These are phyloP conservation scores for Cyclotella sp. DNA, from an alignment of 108 stramenopile species.

Conservation along the genomic window DNA sequence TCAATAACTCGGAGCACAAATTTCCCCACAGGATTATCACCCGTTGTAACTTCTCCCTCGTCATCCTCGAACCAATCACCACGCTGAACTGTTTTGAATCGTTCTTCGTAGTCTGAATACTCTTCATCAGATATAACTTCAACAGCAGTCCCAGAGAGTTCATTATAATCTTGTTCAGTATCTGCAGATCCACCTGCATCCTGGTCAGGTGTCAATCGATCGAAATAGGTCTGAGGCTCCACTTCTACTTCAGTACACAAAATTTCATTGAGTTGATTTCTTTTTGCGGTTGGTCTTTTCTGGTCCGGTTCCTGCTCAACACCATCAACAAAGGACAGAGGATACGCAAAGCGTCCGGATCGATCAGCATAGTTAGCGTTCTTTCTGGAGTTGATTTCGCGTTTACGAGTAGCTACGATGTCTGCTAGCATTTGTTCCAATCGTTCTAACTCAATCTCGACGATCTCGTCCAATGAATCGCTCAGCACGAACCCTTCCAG, in stretches of 20 bases:
- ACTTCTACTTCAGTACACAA: conserved; percentile 46
- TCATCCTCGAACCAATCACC: conserved; percentile 34
- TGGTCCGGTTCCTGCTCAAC: conserved; percentile 8
- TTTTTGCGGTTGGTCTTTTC: conserved; percentile 11
- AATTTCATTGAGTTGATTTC: not conserved
- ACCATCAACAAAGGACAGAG: conserved; percentile 18
- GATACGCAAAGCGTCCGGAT: not conserved
- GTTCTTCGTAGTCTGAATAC: conserved; percentile 64
- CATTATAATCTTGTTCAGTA: conserved; percentile 9
- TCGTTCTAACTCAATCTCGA: conserved; percentile 42
- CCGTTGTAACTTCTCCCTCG: conserved; percentile 37
- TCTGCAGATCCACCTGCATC: not conserved
- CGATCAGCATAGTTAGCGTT: not conserved
- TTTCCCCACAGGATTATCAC: conserved; percentile 47
- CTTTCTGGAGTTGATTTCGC: conserved; percentile 27
- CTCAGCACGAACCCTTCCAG: conserved; percentile 56
- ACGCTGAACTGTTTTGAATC: conserved; percentile 53
- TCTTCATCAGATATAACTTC: conserved; percentile 77
- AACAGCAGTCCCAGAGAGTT: conserved; percentile 32
- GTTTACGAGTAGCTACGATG: conserved; percentile 42
- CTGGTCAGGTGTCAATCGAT: not conserved
- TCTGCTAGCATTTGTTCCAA: conserved; percentile 48
- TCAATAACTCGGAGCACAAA: conserved; percentile 66
- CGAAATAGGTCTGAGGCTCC: conserved; percentile 4
- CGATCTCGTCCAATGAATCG: conserved; percentile 53